Evolutionary conservation across 257 asterid species (phyloP), one percentile per base, ranked within the genome.

Genomic region (Oldenlandia corymbosa): DNA sequence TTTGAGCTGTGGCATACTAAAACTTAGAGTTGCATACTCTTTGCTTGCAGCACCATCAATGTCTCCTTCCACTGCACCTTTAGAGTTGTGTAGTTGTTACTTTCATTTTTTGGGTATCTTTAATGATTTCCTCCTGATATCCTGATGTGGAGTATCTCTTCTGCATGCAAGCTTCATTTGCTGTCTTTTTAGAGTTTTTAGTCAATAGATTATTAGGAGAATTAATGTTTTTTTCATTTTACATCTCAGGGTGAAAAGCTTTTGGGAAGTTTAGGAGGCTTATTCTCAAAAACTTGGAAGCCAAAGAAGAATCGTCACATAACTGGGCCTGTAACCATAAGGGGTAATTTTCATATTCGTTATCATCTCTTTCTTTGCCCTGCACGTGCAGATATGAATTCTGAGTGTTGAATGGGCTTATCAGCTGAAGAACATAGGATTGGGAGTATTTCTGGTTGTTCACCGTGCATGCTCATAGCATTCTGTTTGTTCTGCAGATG

Each of bases 221-320:
- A 59, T 64, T 72, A 55, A 66, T 68, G 52, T 55, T 68, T 37
- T 64, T 56, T 67, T 57, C 39, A 67, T 66, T 20, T 61, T 63
- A 76, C 58, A 28, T 75, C 75, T 68, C 76, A 93, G 99, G 96
- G 99, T 48, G 99, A 93, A 79, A 93, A 87, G 75, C 87, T 93
- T 62, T 75, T 93, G 85, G 96, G 99, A 73, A 93, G 78, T 79
- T 96, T 93, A 65, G 97, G 97, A 61, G 97, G 99, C 53, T 73
- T 93, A 18, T 87, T 93, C 81, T 85, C 96, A 43, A 90, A 69
- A 83, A 87, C 90, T 63, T 93, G 99, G 97, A 93, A 82, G 85
- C 99, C 99, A 72, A 85, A 81, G 78, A 93, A 69, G 82, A 78
- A 50, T 65, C 99, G 76, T 43, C 41, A 85, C 37, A 90, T 93